These are phyloP conservation scores for Corchorus olitorius DNA, from an alignment of 345 rosid species.

Conservation along the genomic window DNA sequence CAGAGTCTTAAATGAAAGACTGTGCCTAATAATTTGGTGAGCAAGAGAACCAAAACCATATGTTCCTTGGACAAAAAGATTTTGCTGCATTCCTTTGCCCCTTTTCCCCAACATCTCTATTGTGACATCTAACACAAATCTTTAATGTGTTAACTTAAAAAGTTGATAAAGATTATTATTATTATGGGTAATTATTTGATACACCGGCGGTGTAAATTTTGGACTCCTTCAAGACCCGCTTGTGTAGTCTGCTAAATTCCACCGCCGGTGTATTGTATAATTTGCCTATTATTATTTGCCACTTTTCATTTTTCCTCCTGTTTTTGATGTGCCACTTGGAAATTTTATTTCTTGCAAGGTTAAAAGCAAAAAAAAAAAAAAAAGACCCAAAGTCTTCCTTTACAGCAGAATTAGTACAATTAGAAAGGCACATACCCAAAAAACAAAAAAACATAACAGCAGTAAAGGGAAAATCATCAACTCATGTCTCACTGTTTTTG, in stretches of 20 bases:
- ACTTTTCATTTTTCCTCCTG: background rate
- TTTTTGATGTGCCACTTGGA: background rate
- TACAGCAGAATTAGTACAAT: background rate
- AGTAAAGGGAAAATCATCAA: background rate
- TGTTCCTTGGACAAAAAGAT: background rate
- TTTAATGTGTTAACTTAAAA: background rate
- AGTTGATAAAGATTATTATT: background rate
- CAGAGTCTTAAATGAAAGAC: constrained; percentile 21
- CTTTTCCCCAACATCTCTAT: background rate
- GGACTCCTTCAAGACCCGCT: no score
- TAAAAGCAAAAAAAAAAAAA: background rate
- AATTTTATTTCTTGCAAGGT: background rate
- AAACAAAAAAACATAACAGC: background rate
- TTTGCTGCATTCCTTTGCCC: background rate
- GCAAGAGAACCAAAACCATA: constrained; percentile 17
- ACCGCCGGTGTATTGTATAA: no score
- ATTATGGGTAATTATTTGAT: no score
- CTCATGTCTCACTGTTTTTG: background rate
- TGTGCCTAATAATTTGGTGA: constrained; percentile 21
- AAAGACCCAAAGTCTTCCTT: background rate
- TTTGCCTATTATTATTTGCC: no score
- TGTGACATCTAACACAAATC: background rate
- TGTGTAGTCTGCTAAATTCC: no score
- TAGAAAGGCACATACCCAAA: background rate
- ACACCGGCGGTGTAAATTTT: no score